Conservation (phyloP, 148 eudicot species). For the Mesembryanthemum crystallinum region DNA sequence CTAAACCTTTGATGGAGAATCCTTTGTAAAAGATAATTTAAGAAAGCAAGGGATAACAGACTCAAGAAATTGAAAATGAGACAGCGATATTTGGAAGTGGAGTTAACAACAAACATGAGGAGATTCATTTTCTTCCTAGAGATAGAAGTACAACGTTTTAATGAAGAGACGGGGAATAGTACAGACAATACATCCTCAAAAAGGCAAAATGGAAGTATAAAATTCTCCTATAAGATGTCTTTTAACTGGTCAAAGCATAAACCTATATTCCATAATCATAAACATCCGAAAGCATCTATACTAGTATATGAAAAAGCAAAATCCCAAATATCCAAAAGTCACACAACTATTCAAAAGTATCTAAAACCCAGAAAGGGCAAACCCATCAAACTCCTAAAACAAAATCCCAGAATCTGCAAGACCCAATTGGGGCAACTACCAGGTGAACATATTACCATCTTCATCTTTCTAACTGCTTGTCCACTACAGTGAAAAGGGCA, state of each 20-base stretch:
- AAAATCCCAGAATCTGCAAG: constrained; percentile 2
- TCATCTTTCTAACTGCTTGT: constrained; percentile 6
- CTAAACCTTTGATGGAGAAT: background rate
- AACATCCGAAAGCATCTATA: constrained; percentile 6
- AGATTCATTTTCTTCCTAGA: no score
- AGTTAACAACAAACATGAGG: background rate
- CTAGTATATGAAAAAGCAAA: background rate
- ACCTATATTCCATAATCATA: background rate
- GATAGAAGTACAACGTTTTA: background rate
- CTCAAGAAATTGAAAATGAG: background rate
- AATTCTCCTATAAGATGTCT: background rate
- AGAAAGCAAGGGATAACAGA: background rate
- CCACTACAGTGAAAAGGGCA: background rate
- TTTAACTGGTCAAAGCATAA: constrained; percentile 2
- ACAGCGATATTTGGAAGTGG: background rate
- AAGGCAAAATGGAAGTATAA: background rate
- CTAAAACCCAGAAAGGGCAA: constrained; percentile 15
- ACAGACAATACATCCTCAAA: background rate
- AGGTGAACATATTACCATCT: background rate
- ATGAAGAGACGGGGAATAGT: background rate
- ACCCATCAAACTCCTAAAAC: constrained; percentile 13
- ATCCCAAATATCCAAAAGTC: background rate
- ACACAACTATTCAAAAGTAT: background rate
- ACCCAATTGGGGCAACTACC: constrained; percentile 2
- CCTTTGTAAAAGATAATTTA: background rate